Percentiles rank a stretch among this genome's conserved stretches.
These are phyloP conservation scores for Lactarius hatsudake DNA, from an alignment of 768 basidiomycete species.

Conservation along the genomic window DNA sequence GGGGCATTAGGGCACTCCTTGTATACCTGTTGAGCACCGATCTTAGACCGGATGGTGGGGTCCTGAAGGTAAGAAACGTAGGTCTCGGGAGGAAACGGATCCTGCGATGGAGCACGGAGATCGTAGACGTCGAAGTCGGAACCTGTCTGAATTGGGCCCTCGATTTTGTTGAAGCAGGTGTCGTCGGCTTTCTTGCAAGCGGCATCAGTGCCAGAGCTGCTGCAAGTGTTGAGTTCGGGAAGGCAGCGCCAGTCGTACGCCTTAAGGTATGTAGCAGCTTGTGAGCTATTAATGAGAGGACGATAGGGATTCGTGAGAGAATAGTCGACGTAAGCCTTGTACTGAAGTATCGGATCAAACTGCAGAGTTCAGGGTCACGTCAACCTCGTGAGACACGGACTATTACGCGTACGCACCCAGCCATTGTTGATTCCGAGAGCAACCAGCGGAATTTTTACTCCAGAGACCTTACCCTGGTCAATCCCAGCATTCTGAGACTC, in stretches of 20 bases:
- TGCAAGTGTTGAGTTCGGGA: slow-evolving; percentile 44
- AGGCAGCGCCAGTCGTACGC: slow-evolving; percentile 38
- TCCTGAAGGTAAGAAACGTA: slow-evolving; percentile 27
- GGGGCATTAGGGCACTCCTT: slow-evolving; percentile 35
- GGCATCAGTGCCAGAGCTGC: slow-evolving; percentile 42
- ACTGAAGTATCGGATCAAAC: slow-evolving; percentile 38
- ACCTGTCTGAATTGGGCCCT: slow-evolving; percentile 45
- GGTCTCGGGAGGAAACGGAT: slow-evolving; percentile 41
- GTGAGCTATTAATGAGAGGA: slow-evolving; percentile 4
- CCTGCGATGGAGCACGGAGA: slow-evolving; percentile 37
- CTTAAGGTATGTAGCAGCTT: neutral
- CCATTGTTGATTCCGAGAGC: neutral
- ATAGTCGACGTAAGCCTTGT: slow-evolving; percentile 49
- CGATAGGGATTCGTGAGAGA: slow-evolving; percentile 41
- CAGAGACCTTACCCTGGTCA: slow-evolving; percentile 39
- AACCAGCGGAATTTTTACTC: slow-evolving; percentile 45
- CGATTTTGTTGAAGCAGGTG: slow-evolving; percentile 46
- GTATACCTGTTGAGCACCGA: slow-evolving; percentile 41
- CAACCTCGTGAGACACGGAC: slow-evolving; percentile 39
- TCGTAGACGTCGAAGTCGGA: slow-evolving; percentile 46
- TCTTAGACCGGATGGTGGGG: slow-evolving; percentile 31
- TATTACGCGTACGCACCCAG: slow-evolving; percentile 40
- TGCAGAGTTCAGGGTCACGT: neutral
- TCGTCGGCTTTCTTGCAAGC: slow-evolving; percentile 50
- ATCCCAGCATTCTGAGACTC: slow-evolving; percentile 55